Evolutionary conservation across 352 stramenopile genomes (phyloP).

Genomic region (Pythium brassicae): DNA sequence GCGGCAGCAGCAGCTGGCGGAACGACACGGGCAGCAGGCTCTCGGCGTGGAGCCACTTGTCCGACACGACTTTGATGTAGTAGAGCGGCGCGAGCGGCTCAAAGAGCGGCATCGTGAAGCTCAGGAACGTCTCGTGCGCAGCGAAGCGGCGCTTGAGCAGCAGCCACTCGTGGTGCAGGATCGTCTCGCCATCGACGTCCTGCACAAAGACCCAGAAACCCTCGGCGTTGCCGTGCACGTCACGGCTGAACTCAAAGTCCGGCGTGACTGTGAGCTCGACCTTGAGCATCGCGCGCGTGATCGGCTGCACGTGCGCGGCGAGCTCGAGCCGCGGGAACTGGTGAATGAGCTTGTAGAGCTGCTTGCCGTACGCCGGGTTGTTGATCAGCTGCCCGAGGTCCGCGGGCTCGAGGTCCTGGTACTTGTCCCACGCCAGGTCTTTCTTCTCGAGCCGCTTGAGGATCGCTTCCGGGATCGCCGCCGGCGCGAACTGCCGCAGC

Average conservation of each 20-base stretch:
- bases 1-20: constrained; percentile 97
- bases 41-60: constrained; percentile 98
- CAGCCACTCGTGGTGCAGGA: constrained; percentile 98
- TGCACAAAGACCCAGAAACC: constrained; percentile 98
- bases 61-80: constrained; percentile 97
- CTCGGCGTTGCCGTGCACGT: constrained; percentile 95
- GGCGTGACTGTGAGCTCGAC: constrained; percentile 94
- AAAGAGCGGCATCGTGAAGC: constrained; percentile 97
- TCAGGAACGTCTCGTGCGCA: constrained; percentile 75
- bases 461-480: constrained; percentile 92
- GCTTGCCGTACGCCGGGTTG: constrained; percentile 97
- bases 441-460: constrained; percentile 98
- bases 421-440: constrained; percentile 98
- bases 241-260: constrained; percentile 97
- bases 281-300: constrained; percentile 96
- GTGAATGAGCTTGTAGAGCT: constrained; percentile 97
- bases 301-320: constrained; percentile 96
- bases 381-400: constrained; percentile 98
- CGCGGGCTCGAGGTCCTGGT: constrained; percentile 95
- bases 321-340: constrained; percentile 98
- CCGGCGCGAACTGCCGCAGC: constrained; percentile 94
- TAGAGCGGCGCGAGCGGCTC: constrained; percentile 98
- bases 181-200: constrained; percentile 97
- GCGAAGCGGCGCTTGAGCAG: constrained; percentile 89
- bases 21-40: constrained; percentile 97